Evolutionary conservation across 1,284 basidiomycete species (phyloP), one percentile per base, ranked within the genome.

Genomic region (Papiliotrema fonsecae): DNA sequence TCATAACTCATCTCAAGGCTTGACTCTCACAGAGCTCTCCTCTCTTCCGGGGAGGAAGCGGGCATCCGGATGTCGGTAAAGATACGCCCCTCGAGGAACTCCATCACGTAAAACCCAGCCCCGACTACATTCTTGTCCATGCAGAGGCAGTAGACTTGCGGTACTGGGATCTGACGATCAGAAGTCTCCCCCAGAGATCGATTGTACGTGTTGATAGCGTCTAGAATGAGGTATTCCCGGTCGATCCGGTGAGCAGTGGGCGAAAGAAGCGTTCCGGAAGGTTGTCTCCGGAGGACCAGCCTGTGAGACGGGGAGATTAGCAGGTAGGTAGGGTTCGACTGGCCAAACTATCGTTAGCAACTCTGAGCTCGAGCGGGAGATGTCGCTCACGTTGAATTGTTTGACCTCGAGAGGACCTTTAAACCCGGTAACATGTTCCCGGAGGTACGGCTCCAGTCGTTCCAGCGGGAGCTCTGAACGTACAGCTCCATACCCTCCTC

Each of bases 41-140:
- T 75, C 60, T 87, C 84, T 43, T 80, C 65, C 7, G 78, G 41
- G 3, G 75, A 50, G 6, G 90, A 74, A 56, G 86, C 82, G 0
- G 81, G 81, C 82, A 97, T 85, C 49, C 81, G 75, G 13, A 82
- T 77, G 69, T 97, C 86, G 7, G 88, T 87, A 74, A 97, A 97
- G 64, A 97, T 94, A 37, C 94, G 79, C 0, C 93, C 94, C 40
- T 91, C 83, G 43, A 97, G 69, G 67, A 88, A 97, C 68, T 94
- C 85, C 93, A 97, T 97, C 32, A 97, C 79, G 69, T 97, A 97
- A 75, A 97, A 97, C 0, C 87, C 81, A 27, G 90, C 90, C 1
- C 92, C 94, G 18, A 94, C 79, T 21, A 97, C 80, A 2, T 73
- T 64, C 26, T 64, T 75, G 64, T 97, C 88, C 64, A 86, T 82